Evolutionary conservation across 768 basidiomycete species (phyloP), one percentile per base, ranked within the genome.

Genomic region (Russula sp.): DNA sequence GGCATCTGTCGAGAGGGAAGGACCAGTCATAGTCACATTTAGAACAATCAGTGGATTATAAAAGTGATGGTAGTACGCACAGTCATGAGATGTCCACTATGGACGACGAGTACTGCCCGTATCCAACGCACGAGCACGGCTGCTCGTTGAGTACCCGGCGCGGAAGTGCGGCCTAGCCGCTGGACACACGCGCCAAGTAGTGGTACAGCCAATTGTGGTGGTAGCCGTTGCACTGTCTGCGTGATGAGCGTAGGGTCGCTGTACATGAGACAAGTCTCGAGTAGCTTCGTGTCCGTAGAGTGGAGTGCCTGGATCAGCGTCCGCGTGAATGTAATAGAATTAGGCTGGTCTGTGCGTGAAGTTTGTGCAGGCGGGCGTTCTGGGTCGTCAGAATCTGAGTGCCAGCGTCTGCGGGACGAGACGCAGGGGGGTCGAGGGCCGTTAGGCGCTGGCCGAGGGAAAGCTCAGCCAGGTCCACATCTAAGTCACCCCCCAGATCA

Each of bases 281-380:
- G 77, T 42, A 98, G 78, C 11, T 85, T 84, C 2, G 90, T 83
- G 78, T 99, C 97, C 22, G 90, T 88, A 1, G 97, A 98, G 74
- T 99, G 97, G 30, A 99, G 77, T 0, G 97, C 96, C 77, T 99
- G 97, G 63, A 96, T 91, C 55, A 99, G 81, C 30, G 96, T 95
- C 61, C 94, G 88, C 30, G 96, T 92, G 64, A 98, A 82, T 0
- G 96, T 95, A 67, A 88, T 86, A 1, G 92, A 86, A 42, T 94
- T 91, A 20, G 59, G 56, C 38, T 54, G 48, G 22, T 86, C 74
- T n/a, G 79, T 71, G 9, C 73, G 71, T 30, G 51, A 50, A 2
- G 62, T 59, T 54, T 59, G 72, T 55, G 62, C 68, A 36, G 28
- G 53, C 57, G 61, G 66, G 57, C 70, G 74, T 26, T 79, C 78